Evolutionary conservation across 208 protist genomes (phyloP).

Genomic region (Hexamita inflata): DNA sequence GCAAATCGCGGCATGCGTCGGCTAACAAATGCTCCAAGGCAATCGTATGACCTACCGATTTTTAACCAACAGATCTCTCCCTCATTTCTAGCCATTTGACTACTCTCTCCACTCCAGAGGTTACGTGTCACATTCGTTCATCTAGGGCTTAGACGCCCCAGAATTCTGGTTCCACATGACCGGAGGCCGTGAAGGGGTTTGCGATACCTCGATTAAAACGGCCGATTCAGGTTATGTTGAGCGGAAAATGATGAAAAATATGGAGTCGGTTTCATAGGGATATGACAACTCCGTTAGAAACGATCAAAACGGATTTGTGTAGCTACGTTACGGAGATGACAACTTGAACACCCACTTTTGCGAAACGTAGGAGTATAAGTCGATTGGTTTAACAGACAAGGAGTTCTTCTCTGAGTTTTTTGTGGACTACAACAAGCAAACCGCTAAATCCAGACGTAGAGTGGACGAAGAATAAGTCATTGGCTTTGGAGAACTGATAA

Average conservation of each 20-base stretch:
- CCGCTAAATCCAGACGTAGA: no score
- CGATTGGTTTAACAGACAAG: slow-evolving; percentile 36
- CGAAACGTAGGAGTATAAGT: slow-evolving; percentile 54
- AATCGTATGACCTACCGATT: slow-evolving; percentile 51
- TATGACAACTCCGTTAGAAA: slow-evolving; percentile 95
- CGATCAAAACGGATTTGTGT: slow-evolving; percentile 66
- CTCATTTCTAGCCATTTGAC: not conserved
- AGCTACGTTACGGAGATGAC: slow-evolving; percentile 91
- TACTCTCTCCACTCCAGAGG: slow-evolving; percentile 63
- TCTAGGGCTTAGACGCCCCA: slow-evolving; percentile 77
- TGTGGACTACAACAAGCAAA: slow-evolving; percentile 30
- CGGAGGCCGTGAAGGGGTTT: slow-evolving; percentile 64
- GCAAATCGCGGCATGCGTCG: slow-evolving; percentile 54
- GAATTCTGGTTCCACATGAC: slow-evolving; percentile 99
- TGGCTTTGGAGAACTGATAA: no score
- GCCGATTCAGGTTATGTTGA: slow-evolving; percentile 99
- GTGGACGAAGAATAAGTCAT: no score
- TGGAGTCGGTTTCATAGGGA: slow-evolving; percentile 85
- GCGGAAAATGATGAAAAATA: slow-evolving; percentile 85
- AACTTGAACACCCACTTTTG: slow-evolving; percentile 73
- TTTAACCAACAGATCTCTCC: slow-evolving; percentile 42
- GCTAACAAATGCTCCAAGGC: slow-evolving; percentile 53
- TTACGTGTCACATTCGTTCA: slow-evolving; percentile 94
- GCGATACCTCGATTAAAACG: slow-evolving; percentile 98
- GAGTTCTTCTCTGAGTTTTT: slow-evolving; percentile 25